Conservation (phyloP, 345 rosid species). For the Reutealis trisperma region DNA sequence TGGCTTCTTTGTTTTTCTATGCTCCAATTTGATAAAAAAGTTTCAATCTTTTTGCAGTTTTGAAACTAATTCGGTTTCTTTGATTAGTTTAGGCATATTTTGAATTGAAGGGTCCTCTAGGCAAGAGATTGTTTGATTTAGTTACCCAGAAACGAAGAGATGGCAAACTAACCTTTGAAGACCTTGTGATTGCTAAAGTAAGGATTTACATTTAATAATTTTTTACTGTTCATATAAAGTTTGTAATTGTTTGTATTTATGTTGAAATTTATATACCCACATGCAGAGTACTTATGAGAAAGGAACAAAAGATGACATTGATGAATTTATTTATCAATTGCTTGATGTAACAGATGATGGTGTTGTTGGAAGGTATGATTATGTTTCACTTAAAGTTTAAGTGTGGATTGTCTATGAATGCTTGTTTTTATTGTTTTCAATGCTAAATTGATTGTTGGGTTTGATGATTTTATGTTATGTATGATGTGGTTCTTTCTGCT, state of each 20-base stretch:
- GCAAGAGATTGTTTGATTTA: conserved; percentile 67
- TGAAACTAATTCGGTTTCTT: conserved; percentile 3
- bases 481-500: neutral
- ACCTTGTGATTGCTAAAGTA: conserved; percentile 87
- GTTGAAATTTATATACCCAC: neutral
- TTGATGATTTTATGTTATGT: neutral
- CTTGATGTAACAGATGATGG: conserved; percentile 69
- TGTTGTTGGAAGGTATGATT: conserved; percentile 52
- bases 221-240: neutral
- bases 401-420: neutral
- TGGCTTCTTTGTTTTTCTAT: neutral
- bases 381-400: neutral
- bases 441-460: neutral
- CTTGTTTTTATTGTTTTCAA: neutral
- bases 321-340: conserved; percentile 72
- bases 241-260: neutral
- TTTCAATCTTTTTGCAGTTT: neutral
- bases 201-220: conserved; percentile 13
- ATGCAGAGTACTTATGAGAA: conserved; percentile 76
- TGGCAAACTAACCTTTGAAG: conserved; percentile 58
- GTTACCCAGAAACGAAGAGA: conserved; percentile 65
- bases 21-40: neutral
- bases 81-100: conserved; percentile 47
- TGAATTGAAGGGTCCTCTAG: conserved; percentile 57
- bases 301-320: conserved; percentile 79